A percentile compares a stretch with the other conserved stretches of the same genome.
Evolutionary conservation across 306 rosid species (phyloP).

Genomic region (Begonia peltatifolia): DNA sequence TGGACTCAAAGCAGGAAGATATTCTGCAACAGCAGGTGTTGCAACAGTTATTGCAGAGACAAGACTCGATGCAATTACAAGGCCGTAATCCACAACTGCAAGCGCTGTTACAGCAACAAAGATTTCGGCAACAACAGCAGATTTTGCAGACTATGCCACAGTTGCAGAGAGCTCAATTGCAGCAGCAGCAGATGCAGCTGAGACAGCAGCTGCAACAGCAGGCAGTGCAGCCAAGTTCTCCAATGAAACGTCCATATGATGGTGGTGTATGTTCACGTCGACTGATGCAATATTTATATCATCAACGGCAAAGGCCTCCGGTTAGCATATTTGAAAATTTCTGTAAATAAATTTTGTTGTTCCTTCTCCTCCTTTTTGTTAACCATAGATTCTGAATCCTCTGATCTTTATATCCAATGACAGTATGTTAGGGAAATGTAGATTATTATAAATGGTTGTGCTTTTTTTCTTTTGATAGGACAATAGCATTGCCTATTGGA

Average conservation of each 20-base stretch:
- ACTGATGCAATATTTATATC: slow-evolving; percentile 90
- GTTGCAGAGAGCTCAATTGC: slow-evolving; percentile 60
- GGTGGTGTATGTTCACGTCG: slow-evolving; percentile 88
- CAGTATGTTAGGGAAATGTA: too few species aligned
- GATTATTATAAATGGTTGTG: too few species aligned
- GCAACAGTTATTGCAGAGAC: slow-evolving; percentile 82
- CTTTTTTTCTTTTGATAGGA: slow-evolving; percentile 33
- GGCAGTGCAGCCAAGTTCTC: slow-evolving; percentile 46
- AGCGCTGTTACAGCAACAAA: slow-evolving; percentile 73
- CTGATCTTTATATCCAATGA: too few species aligned
- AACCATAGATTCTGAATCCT: background rate
- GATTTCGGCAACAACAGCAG: slow-evolving; percentile 49
- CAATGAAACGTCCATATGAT: slow-evolving; percentile 62
- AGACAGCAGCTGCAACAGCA: slow-evolving; percentile 84
- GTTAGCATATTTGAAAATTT: slow-evolving; percentile 27
- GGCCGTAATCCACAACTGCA: slow-evolving; percentile 65
- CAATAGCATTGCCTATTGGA: slow-evolving; percentile 91
- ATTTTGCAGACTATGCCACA: slow-evolving; percentile 82
- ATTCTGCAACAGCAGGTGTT: slow-evolving; percentile 61
- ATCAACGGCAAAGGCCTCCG: slow-evolving; percentile 71
- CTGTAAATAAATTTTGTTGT: background rate
- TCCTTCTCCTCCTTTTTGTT: background rate
- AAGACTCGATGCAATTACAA: slow-evolving; percentile 63
- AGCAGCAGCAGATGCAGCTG: slow-evolving; percentile 47
- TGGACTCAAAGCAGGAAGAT: slow-evolving; percentile 83